Conservation (phyloP, 352 stramenopile genomes). For the Globisporangium radiosum region DNA sequence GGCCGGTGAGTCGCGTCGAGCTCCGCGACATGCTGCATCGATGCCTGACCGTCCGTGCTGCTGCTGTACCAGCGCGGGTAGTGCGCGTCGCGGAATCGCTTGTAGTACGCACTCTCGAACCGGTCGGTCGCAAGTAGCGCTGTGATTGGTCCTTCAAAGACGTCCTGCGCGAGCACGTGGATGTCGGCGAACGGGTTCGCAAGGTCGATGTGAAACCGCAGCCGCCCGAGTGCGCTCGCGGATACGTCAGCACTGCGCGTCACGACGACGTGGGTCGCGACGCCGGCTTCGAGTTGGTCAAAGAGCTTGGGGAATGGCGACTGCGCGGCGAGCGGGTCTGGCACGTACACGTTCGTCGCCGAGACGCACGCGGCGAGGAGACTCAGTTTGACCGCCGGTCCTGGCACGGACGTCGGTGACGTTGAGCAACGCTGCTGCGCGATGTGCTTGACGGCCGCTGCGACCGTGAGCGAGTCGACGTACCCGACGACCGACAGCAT, state of each 20-base stretch:
- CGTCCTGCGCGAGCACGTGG: conserved; percentile 48
- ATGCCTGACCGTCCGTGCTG: conserved; percentile 2
- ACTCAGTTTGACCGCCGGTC: conserved; percentile 33
- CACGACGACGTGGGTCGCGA: conserved; percentile 61
- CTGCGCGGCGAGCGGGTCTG: conserved; percentile 28
- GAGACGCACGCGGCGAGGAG: conserved; percentile 44
- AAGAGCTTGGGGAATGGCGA: conserved; percentile 53
- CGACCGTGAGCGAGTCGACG: conserved; percentile 43
- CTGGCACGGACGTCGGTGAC: background rate
- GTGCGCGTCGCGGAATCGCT: conserved; percentile 36
- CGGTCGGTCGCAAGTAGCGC: conserved; percentile 44
- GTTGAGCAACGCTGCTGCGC: background rate
- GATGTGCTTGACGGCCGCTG: conserved; percentile 28
- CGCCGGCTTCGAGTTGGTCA: conserved; percentile 56
- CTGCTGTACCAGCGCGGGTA: conserved; percentile 31
- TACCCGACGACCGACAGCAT: conserved; percentile 55
- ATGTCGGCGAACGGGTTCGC: conserved; percentile 69
- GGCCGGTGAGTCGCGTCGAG: conserved; percentile 20
- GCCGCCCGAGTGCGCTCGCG: conserved; percentile 25
- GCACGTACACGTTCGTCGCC: conserved; percentile 47
- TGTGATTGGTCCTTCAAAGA: conserved; percentile 58
- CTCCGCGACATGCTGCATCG: conserved; percentile 22
- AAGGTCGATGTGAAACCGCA: conserved; percentile 65
- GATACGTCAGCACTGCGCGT: conserved; percentile 44
- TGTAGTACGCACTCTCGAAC: conserved; percentile 57